Percentiles rank a stretch among this genome's conserved stretches.
Conservation (phyloP, 305 asterid genomes). For the Fraxinus sp. region DNA sequence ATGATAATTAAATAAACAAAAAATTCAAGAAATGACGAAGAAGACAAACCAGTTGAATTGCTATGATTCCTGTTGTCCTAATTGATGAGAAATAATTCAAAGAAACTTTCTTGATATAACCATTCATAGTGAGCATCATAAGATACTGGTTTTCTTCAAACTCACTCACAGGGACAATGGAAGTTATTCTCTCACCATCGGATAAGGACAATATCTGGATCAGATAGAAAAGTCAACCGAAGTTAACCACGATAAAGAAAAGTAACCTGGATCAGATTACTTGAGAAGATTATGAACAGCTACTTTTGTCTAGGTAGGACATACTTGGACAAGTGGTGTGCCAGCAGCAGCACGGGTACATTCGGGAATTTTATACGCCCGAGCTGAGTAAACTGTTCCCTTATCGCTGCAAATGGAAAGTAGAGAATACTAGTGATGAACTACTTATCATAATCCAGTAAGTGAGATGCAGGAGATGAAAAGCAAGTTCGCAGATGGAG, state of each 20-base stretch:
- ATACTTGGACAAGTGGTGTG: conserved; percentile 89
- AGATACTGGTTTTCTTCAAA: conserved; percentile 84
- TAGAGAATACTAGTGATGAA: conserved; percentile 1
- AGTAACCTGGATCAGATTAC: background rate
- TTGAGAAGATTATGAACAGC: conserved; percentile 18
- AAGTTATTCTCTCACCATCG: conserved; percentile 96
- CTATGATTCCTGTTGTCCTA: conserved; percentile 93
- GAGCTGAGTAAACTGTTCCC: conserved; percentile 90
- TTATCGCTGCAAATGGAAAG: conserved; percentile 62
- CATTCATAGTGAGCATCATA: conserved; percentile 90
- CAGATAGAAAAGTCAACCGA: conserved; percentile 25
- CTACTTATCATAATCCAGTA: background rate
- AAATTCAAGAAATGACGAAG: conserved; percentile 31
- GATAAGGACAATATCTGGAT: conserved; percentile 80
- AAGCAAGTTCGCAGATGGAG: conserved; percentile 1
- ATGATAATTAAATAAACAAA: background rate
- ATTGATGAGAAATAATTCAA: conserved; percentile 88
- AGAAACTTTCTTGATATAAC: conserved; percentile 90
- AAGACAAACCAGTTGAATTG: conserved; percentile 84
- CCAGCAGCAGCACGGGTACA: conserved; percentile 97
- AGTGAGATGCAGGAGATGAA: conserved; percentile 5
- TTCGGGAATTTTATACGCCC: conserved; percentile 93
- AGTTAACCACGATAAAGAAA: conserved; percentile 13
- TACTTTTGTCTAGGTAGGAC: conserved; percentile 24
- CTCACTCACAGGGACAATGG: conserved; percentile 94